Conservation (phyloP, 176 grass and related monocot species). For the Saccharum spontaneum region DNA sequence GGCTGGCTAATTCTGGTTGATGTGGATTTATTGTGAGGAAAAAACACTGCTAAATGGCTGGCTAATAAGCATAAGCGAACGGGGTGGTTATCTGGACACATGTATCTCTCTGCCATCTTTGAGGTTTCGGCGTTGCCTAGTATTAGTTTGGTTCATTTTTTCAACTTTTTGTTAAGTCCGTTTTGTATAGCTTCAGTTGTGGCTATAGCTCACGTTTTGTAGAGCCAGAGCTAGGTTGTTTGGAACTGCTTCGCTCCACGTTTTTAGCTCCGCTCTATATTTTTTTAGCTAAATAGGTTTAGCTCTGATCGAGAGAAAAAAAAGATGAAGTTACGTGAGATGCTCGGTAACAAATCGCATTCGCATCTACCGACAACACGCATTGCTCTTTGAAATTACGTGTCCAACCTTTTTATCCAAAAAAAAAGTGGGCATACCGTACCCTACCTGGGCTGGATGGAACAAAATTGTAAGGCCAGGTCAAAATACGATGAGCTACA, state of each 20-base stretch:
- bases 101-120: not conserved
- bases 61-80: no score
- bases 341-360: constrained; percentile 9
- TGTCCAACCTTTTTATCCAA: not conserved
- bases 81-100: not conserved
- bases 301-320: no score
- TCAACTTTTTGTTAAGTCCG: not conserved
- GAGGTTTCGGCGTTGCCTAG: no score
- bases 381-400: not conserved
- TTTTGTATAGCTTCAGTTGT: not conserved
- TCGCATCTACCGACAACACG: not conserved
- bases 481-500: constrained; percentile 31
- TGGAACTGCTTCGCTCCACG: no score
- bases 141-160: not conserved
- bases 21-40: no score
- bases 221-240: no score
- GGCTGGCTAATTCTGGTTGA: no score
- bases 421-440: not conserved
- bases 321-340: no score
- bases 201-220: no score
- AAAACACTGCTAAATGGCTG: no score
- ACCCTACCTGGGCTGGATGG: not conserved
- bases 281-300: no score
- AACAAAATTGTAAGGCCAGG: constrained; percentile 4
- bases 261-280: no score